Base-by-base conservation (phyloP, 169 alveolate species). In the Nephromyces sp. region DNA sequence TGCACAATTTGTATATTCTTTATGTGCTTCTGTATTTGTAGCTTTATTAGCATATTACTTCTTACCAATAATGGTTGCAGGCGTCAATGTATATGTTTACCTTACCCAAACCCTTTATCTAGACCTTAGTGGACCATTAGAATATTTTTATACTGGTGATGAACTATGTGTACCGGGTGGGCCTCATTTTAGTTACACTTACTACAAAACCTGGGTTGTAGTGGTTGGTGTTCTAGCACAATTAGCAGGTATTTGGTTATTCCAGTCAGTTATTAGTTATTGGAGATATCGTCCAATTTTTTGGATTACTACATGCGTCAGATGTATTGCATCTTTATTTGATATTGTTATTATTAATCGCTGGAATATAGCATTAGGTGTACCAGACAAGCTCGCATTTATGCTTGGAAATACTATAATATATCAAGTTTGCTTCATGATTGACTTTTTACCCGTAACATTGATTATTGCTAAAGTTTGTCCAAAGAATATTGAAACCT, bases 111-210 rank as follows among this genome's bases (percentile, higher is more conserved):
- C 66, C 28, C 22, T 74, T 34, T 52, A 74, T 34, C 43, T 74
- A 27, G 27, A 32, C 1, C 53, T 74, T 21, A 15, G 70, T 24
- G 80, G 80, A 15, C 75, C 80, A 0, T 30, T 74, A 29, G 70
- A 65, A 52, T 74, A 32, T 52, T 74, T 25, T 32, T 74, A 74
- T 52, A 74, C 62, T 1, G 75, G 72, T 1, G 32, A 53, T 8
- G 68, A 70, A 32, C 2, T n/a, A 35, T 74, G 81, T 21, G 34
- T 74, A 0, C 75, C 81, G 0, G 81, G 64, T 8, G 81, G 81
- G n/a, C 81, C 81, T 0, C 67, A 65, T 66, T 74, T 74, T 32
- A 72, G 69, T 67, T 74, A 74, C 31, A 74, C 81, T 3, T 74
- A 74, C 70, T 74, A 66, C 64, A 30, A 51, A 31, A 74, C 81